Conservation (phyloP, 371 early-diverging fungal species). For the Smittium culicis region DNA sequence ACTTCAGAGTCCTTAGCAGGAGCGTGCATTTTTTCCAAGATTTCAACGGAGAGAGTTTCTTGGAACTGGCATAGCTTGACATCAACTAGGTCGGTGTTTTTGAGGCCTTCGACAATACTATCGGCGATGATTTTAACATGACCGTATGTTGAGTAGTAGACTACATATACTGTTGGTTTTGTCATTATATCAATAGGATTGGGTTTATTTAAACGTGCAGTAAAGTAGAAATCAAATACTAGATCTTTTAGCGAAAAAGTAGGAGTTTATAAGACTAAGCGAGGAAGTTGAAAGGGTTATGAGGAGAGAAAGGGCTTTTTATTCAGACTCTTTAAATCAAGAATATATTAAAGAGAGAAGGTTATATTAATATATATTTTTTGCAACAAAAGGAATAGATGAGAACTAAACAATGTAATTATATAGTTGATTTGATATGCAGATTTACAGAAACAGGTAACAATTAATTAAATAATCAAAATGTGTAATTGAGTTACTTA, state of each 20-base stretch:
- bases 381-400: neutral
- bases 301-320: neutral
- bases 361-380: neutral
- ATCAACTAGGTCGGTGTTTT: conserved; percentile 38
- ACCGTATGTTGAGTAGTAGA: conserved; percentile 56
- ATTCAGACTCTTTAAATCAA: neutral
- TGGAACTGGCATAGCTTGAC: conserved; percentile 51
- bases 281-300: no score
- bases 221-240: no score
- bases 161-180: conserved; percentile 43
- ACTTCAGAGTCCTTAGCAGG: conserved; percentile 38
- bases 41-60: conserved; percentile 50
- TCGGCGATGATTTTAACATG: conserved; percentile 59
- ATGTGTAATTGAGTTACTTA: neutral
- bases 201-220: no score
- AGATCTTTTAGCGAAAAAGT: no score
- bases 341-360: neutral
- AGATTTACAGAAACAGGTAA: neutral
- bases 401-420: neutral
- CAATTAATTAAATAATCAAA: neutral
- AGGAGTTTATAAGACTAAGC: no score
- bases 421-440: neutral
- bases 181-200: no score
- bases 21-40: conserved; percentile 59
- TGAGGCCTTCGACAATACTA: conserved; percentile 48